Conservation (phyloP, 306 rosid genomes). For the Bauhinia variegata region DNA sequence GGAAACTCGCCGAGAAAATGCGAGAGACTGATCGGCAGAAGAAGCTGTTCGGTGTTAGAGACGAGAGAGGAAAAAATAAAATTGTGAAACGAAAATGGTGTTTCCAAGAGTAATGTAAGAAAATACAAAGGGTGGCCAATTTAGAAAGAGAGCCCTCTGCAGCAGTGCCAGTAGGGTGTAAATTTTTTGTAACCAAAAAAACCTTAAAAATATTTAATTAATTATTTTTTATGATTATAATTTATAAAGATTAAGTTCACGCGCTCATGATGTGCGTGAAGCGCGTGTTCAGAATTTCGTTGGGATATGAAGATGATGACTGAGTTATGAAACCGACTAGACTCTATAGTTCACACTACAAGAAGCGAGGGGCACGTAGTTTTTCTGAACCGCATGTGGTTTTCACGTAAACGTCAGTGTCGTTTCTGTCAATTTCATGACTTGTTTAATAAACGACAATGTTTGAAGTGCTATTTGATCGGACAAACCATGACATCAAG, state of each 20-base stretch:
- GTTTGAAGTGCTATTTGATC: too few relatives aligned
- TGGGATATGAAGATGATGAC: background rate
- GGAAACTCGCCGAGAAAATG: constrained; percentile 64
- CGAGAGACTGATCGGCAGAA: constrained; percentile 48
- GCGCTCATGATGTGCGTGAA: constrained; percentile 30
- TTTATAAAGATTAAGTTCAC: constrained; percentile 2
- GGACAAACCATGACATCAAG: too few relatives aligned
- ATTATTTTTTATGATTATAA: background rate
- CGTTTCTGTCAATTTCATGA: constrained; percentile 23
- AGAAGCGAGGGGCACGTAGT: constrained; percentile 12
- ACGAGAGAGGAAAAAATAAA: constrained; percentile 8
- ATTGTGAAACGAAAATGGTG: background rate
- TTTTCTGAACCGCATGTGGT: constrained; percentile 19
- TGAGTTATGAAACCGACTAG: too few relatives aligned
- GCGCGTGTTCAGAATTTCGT: constrained; percentile 1
- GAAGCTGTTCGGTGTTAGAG: background rate
- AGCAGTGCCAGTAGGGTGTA: background rate
- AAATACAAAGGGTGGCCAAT: constrained; percentile 33
- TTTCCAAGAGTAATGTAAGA: background rate
- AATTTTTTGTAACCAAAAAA: background rate
- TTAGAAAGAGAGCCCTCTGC: background rate
- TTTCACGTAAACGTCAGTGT: constrained; percentile 28
- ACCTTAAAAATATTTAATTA: background rate
- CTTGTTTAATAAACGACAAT: too few relatives aligned
- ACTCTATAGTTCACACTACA: too few relatives aligned